Base-by-base conservation (phyloP, 805 yeast species). In the Hemisphaericaspora nanyangensis region DNA sequence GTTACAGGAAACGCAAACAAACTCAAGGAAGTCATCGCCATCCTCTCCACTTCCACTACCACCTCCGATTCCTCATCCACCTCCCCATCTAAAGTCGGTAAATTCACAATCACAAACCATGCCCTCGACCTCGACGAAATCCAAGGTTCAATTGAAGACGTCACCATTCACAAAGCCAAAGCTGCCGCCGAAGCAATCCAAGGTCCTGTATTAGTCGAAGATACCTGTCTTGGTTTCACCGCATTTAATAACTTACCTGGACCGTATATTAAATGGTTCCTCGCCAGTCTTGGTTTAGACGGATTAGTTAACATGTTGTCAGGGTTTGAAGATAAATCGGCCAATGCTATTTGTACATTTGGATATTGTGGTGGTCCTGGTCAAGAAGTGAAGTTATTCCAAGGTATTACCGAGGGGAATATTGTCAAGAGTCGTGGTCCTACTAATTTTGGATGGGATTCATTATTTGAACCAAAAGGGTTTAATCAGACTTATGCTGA, bases 161-260 rank as follows among this genome's bases (percentile, higher is more conserved):
- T 93, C 31, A 85, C 96, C 0, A 71, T 69, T 32, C 86, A 80
- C 54, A 93, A 93, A 59, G 87, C 95, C 40, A 63, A 71, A 51
- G 72, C 80, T 10, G 96, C 96, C 2, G 84, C 91, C 5, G 54
- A 60, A 10, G 55, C 76, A 7, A 58, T 80, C 3, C 57, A 69
- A 3, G 93, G 95, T 0, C 91, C 98, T 0, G 97, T 88, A 0
- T 70, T 93, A 41, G 96, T 90, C 3, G 99, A 93, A 57, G 99
- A 93, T 54, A 93, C 99, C 0, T 90, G 95, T 36, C 74, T 93
- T 29, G 86, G 84, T 4, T 93, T 85, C 61, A 75, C 75, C 35
- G 96, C 95, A 2, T 72, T 83, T 55, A 80, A 85, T 37, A 70
- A 73, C 45, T 73, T 93, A 35, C 99, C 99, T 3, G 99, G 99